Evolutionary conservation across 2,329 filamentous ascomycete genomes (phyloP), one percentile per base, ranked within the genome.

Genomic region (Bipolaris oryzae): DNA sequence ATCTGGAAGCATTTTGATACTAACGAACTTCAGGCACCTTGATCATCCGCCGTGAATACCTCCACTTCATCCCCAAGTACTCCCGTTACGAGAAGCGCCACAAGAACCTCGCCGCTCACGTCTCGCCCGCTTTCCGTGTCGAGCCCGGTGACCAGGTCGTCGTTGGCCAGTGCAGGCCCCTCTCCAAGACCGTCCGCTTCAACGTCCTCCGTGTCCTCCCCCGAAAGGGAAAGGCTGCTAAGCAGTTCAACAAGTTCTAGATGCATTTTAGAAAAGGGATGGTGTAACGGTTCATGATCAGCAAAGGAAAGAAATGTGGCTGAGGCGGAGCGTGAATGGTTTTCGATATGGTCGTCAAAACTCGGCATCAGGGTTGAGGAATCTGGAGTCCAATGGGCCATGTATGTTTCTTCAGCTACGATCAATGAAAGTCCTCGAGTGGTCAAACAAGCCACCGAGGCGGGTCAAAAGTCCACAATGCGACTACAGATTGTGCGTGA

Each of bases 111-210:
- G 92, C 95, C 78, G 95, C 94, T 73, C 95, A 99, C 88, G 94
- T 98, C 77, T 97, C 93, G 69, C 95, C 95, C 76, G 94, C 94
- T 82, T 99, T 99, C 92, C 95, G 95, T 96, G 93, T 98, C 76
- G 91, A 96, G 86, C 94, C 98, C 81, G 96, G 95, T 88, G 95
- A 99, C 84, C 90, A 94, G 85, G 96, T 99, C 77, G 96, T 94
- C 76, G 94, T 99, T 82, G 95, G 95, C 84, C 95, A 99, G 87
- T 99, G 95, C 91, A 87, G 95, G 83, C 95, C 95, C 78, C 87
- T 99, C 77, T 93, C 89, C 91, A 99, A 99, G 91, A 99, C 95
- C 81, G 96, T 99, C 91, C 95, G 95, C 80, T 99, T 99, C 91
- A 99, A 99, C 86, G 93, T 97, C 80, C 91, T 99, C 80, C 93